phyloP scores from a whole-genome alignment of 805 yeast species.

The Metschnikowia kunwiensis region DNA sequence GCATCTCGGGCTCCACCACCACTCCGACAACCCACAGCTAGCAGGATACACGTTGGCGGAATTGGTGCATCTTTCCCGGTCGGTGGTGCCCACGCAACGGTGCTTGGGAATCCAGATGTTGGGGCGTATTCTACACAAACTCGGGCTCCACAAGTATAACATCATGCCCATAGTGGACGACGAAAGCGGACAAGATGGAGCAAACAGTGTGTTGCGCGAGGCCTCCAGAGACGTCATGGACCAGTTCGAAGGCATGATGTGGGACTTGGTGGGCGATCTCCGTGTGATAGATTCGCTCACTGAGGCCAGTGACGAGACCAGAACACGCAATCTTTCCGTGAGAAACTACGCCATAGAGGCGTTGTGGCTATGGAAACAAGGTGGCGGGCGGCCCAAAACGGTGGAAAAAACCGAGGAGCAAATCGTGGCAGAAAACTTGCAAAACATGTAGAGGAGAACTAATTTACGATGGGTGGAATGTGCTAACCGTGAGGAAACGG shows the following conservation, averaged over 20 bases:
- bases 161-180: conserved; percentile 45
- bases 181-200: conserved; percentile 28
- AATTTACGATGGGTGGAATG: conserved; percentile 5
- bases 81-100: conserved; percentile 80
- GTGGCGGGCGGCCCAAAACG: conserved; percentile 36
- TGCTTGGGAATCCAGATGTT: conserved; percentile 81
- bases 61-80: conserved; percentile 72
- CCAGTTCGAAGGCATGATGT: conserved; percentile 53
- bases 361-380: conserved; percentile 79
- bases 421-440: conserved; percentile 22
- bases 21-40: conserved; percentile 78
- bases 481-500: conserved; percentile 9
- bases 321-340: conserved; percentile 66
- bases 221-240: conserved; percentile 30
- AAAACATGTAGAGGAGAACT: conserved; percentile 13
- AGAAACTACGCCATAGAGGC: conserved; percentile 85
- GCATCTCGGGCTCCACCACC: conserved; percentile 81
- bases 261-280: conserved; percentile 67
- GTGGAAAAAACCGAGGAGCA: conserved; percentile 26
- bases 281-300: conserved; percentile 62
- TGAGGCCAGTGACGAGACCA: conserved; percentile 64
- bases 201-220: conserved; percentile 36
- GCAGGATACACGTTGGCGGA: conserved; percentile 93
- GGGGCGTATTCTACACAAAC: conserved; percentile 81
- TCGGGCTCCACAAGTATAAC: conserved; percentile 61